Percentiles rank a stretch among this genome's conserved stretches.
These are phyloP conservation scores for Cordyceps cicadae DNA, from an alignment of 2,329 filamentous ascomycete genomes.

Conservation along the genomic window DNA sequence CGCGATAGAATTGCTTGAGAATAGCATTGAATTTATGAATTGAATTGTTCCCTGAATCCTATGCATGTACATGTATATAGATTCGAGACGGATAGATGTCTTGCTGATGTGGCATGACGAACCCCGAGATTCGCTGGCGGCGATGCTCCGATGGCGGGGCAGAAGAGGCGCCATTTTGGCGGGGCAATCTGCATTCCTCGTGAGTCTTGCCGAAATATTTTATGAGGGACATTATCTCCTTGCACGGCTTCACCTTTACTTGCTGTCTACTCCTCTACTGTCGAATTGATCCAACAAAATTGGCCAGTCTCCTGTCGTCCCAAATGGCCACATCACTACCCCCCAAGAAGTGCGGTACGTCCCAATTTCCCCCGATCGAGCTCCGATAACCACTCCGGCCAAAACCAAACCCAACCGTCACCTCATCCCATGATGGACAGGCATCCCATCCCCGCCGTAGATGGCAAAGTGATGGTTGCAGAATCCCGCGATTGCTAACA, in stretches of 20 bases:
- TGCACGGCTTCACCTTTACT: not conserved
- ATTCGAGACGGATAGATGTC: too few relatives aligned
- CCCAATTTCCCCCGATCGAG: not conserved
- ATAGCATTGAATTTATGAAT: not conserved
- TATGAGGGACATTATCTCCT: not conserved
- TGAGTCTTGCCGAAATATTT: slow-evolving; percentile 3
- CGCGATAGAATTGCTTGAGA: not conserved
- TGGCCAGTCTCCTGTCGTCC: not conserved
- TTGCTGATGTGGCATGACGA: not conserved
- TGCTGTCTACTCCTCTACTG: not conserved
- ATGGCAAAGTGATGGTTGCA: not conserved
- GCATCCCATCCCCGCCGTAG: too few relatives aligned
- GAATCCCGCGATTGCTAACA: not conserved
- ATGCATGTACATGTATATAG: not conserved
- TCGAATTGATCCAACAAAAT: not conserved
- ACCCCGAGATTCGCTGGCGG: not conserved
- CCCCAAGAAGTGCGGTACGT: slow-evolving; percentile 51
- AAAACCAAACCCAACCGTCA: too few relatives aligned
- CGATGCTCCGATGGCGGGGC: slow-evolving; percentile 10
- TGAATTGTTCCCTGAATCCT: not conserved
- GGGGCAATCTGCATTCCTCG: not conserved
- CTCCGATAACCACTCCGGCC: too few relatives aligned
- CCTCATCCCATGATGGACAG: too few relatives aligned
- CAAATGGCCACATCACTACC: slow-evolving; percentile 37
- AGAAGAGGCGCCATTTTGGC: not conserved